These are phyloP conservation scores for Pulveroboletus sp. DNA, from an alignment of 768 basidiomycete genomes.

Conservation along the genomic window DNA sequence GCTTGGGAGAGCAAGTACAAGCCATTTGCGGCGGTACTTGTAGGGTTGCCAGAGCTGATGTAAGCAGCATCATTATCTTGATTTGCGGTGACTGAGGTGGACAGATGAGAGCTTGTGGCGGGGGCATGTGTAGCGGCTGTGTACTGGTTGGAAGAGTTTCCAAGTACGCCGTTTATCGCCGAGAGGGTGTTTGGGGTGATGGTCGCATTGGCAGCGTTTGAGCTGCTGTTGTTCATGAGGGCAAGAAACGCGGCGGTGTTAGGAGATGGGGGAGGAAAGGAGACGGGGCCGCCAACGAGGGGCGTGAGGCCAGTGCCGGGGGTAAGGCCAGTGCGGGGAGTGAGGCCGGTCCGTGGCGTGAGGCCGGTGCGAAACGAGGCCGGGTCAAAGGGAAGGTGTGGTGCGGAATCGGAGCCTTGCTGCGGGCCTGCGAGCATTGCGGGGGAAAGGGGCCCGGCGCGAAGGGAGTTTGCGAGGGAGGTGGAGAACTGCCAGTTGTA, in stretches of 20 bases:
- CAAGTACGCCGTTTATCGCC: slow-evolving; percentile 74
- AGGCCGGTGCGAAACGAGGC: slow-evolving; percentile 79
- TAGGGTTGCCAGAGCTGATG: slow-evolving; percentile 51
- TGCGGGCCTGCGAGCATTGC: slow-evolving; percentile 94
- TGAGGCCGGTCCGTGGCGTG: slow-evolving; percentile 83
- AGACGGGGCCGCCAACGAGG: slow-evolving; percentile 67
- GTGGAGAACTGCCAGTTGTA: slow-evolving; percentile 63
- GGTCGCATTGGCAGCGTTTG: slow-evolving; percentile 37
- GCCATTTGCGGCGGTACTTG: slow-evolving; percentile 81
- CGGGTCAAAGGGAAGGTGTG: slow-evolving; percentile 60
- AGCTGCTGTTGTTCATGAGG: slow-evolving; percentile 69
- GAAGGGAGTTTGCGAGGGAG: slow-evolving; percentile 71
- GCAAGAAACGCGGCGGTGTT: slow-evolving; percentile 91
- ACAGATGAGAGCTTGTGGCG: slow-evolving; percentile 33
- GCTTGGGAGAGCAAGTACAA: slow-evolving; percentile 93
- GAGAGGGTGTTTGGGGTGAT: slow-evolving; percentile 61
- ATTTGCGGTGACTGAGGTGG: slow-evolving; percentile 33
- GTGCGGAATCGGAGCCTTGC: slow-evolving; percentile 38
- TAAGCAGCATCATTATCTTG: slow-evolving; percentile 34
- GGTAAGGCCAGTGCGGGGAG: slow-evolving; percentile 80
- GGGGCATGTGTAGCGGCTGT: slow-evolving; percentile 31
- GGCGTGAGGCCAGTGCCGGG: slow-evolving; percentile 77
- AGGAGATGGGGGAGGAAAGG: slow-evolving; percentile 82
- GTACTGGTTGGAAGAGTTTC: slow-evolving; percentile 30
- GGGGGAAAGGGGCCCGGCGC: slow-evolving; percentile 91